A percentile compares a stretch with the other conserved stretches of the same genome.
Conservation (phyloP, 164 flowering plant genomes). For the Vitis labrusca region DNA sequence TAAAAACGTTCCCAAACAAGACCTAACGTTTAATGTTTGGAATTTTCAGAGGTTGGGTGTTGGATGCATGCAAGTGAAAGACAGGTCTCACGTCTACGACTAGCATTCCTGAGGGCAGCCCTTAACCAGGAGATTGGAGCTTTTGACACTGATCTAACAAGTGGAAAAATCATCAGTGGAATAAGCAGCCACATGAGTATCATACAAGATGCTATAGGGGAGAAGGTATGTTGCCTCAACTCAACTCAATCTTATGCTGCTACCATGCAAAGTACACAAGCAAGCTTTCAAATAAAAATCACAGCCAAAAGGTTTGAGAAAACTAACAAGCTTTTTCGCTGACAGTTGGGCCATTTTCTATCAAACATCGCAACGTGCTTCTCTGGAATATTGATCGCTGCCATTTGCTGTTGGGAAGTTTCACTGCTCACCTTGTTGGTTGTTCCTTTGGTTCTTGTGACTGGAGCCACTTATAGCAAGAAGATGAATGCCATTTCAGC, state of each 20-base stretch:
- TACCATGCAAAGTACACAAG: background rate
- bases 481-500: constrained; percentile 57
- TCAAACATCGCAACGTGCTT: constrained; percentile 55
- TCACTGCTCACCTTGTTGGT: constrained; percentile 51
- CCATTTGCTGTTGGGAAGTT: constrained; percentile 61
- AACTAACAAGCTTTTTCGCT: constrained; percentile 1
- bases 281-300: background rate
- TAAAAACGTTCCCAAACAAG: no score
- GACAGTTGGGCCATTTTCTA: constrained; percentile 65
- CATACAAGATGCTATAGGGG: constrained; percentile 77
- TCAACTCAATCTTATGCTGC: no score
- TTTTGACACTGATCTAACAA: constrained; percentile 63
- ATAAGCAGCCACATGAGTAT: constrained; percentile 59
- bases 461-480: constrained; percentile 65
- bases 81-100: constrained; percentile 42
- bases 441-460: constrained; percentile 51
- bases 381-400: constrained; percentile 54
- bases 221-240: constrained; percentile 45
- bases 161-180: constrained; percentile 58
- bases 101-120: constrained; percentile 50
- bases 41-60: constrained; percentile 59
- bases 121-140: constrained; percentile 63
- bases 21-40: background rate
- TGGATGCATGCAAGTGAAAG: constrained; percentile 78
- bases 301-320: no score